Percentiles rank a stretch among this genome's conserved stretches.
Evolutionary conservation across 148 eudicot species (phyloP).

Genomic region (Silene conica): DNA sequence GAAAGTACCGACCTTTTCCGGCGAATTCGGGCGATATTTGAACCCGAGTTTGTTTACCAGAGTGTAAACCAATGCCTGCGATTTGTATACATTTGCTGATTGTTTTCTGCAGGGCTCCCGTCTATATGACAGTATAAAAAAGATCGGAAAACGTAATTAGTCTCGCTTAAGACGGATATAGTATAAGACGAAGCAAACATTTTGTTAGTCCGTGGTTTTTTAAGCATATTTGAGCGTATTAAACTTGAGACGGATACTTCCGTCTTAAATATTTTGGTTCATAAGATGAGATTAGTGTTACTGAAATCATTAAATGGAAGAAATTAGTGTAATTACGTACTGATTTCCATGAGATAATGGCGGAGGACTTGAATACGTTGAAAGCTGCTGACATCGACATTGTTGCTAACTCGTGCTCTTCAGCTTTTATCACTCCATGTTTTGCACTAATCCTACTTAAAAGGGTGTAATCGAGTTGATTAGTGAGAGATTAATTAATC

Average conservation of each 20-base stretch:
- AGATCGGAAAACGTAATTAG: conserved; percentile 2
- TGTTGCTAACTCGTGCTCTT: background rate
- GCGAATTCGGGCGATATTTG: conserved; percentile 62
- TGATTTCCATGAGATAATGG: conserved; percentile 13
- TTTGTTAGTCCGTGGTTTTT: too few relatives aligned
- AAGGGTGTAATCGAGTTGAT: too few relatives aligned
- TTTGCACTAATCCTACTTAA: too few relatives aligned
- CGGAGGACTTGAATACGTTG: conserved; percentile 5
- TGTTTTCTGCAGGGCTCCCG: conserved; percentile 71
- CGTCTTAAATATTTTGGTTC: too few relatives aligned
- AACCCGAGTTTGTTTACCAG: conserved; percentile 49
- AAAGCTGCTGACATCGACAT: conserved; percentile 2
- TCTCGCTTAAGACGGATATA: too few relatives aligned
- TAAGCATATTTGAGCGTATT: too few relatives aligned
- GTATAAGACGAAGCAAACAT: too few relatives aligned
- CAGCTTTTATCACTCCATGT: too few relatives aligned
- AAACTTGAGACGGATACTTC: too few relatives aligned
- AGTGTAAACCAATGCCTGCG: conserved; percentile 66
- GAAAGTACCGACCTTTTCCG: conserved; percentile 60
- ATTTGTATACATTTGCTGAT: conserved; percentile 43
- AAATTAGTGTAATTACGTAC: conserved; percentile 22
- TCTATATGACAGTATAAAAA: conserved; percentile 31
- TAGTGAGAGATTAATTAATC: too few relatives aligned
- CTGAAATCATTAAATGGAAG: background rate
- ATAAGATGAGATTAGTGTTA: conserved; percentile 19